A percentile compares a stretch with the other conserved stretches of the same genome.
Evolutionary conservation across 495 filamentous ascomycete genomes (phyloP).

Genomic region (Lichina pygmaea): DNA sequence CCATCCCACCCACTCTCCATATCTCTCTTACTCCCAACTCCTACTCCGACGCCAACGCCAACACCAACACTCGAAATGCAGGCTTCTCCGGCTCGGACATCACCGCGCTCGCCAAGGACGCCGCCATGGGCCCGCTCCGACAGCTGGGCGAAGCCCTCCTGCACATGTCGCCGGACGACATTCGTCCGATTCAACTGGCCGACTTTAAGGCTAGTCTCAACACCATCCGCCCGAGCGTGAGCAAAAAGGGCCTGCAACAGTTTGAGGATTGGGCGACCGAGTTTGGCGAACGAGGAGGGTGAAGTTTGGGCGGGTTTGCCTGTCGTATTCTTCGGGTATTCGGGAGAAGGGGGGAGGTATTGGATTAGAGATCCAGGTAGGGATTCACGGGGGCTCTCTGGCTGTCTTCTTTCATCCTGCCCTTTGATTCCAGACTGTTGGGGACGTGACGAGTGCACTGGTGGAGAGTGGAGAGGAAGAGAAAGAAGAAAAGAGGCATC

Average conservation of each 20-base stretch:
- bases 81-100: constrained; percentile 96
- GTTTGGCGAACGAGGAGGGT: constrained; percentile 80
- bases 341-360: no score
- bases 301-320: not conserved
- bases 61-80: constrained; percentile 9
- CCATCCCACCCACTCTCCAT: no score
- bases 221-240: constrained; percentile 80
- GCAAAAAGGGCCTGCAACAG: constrained; percentile 48
- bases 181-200: constrained; percentile 53
- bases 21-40: not conserved
- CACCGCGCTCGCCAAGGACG: constrained; percentile 90
- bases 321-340: not conserved
- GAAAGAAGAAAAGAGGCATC: no score
- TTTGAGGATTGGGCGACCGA: constrained; percentile 89
- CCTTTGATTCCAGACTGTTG: no score
- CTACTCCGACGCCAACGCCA: not conserved
- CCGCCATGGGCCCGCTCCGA: constrained; percentile 88
- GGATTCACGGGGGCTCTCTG: no score
- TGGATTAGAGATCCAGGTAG: no score
- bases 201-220: constrained; percentile 71
- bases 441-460: no score
- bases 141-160: constrained; percentile 76
- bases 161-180: constrained; percentile 78
- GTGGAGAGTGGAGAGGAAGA: no score
- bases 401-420: no score